phyloP scores from a whole-genome alignment of 2,329 filamentous ascomycete genomes.

The Aspergillus versicolor region DNA sequence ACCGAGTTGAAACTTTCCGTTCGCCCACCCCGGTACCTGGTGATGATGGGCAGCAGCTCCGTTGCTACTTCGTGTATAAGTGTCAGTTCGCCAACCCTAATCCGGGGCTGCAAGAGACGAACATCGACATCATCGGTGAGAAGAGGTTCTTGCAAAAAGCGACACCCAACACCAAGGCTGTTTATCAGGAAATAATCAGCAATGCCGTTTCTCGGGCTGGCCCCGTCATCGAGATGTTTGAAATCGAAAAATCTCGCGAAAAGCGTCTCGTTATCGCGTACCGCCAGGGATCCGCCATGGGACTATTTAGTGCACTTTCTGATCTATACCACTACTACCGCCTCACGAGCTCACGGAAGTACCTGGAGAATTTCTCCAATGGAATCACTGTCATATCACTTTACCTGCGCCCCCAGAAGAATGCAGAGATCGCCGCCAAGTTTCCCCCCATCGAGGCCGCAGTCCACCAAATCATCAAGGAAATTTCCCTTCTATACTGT shows the following conservation, averaged over 20 bases:
- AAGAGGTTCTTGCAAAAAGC: constrained; percentile 94
- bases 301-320: constrained; percentile 90
- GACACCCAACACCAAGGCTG: constrained; percentile 89
- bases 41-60: constrained; percentile 75
- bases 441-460: constrained; percentile 85
- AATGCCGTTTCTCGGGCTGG: constrained; percentile 81
- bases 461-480: constrained; percentile 98
- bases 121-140: constrained; percentile 88
- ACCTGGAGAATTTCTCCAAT: constrained; percentile 98
- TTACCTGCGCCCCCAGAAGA: constrained; percentile 75
- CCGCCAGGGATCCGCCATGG: constrained; percentile 85
- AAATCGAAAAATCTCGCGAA: constrained; percentile 86
- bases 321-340: constrained; percentile 99
- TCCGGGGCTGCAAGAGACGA: constrained; percentile 74
- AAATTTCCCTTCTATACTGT: constrained; percentile 94
- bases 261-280: constrained; percentile 95
- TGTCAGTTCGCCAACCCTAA: constrained; percentile 81
- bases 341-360: constrained; percentile 92
- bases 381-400: constrained; percentile 96
- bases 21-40: constrained; percentile 78
- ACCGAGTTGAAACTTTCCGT: constrained; percentile 96
- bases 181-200: constrained; percentile 92
- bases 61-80: constrained; percentile 99
- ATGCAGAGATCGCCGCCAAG: constrained; percentile 54
- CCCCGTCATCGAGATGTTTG: constrained; percentile 96